phyloP scores from a whole-genome alignment of 345 rosid genomes.

The Euphorbia pulcherrima region DNA sequence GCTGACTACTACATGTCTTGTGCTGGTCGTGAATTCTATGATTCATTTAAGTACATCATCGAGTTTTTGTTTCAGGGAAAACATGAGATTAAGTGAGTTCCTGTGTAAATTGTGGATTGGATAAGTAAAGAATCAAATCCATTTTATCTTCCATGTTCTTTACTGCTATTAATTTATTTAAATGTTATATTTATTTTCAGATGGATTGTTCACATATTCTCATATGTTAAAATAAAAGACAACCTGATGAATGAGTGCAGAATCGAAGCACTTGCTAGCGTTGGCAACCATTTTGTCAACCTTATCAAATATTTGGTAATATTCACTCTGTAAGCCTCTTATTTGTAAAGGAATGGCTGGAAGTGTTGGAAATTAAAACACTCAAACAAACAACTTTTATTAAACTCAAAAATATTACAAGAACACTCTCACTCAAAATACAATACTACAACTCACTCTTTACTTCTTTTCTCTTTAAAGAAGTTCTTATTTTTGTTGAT shows the following conservation, averaged over 20 bases:
- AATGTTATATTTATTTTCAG: conserved; percentile 42
- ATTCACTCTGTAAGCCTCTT: background rate
- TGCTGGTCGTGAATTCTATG: conserved; percentile 92
- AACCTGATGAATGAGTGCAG: conserved; percentile 50
- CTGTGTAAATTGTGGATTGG: conserved; percentile 1
- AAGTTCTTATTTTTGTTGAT: too few species aligned
- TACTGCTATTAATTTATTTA: conserved; percentile 18
- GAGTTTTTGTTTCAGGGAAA: conserved; percentile 66
- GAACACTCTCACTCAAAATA: too few species aligned
- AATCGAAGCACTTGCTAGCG: conserved; percentile 86
- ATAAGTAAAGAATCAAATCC: background rate
- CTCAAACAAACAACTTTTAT: too few species aligned
- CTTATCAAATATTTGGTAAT: conserved; percentile 81
- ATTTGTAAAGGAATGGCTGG: background rate
- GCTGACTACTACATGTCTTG: conserved; percentile 73
- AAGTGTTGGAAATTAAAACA: too few species aligned
- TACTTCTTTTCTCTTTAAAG: too few species aligned
- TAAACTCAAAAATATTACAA: too few species aligned
- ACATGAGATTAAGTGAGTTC: conserved; percentile 64
- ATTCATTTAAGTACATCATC: conserved; percentile 78
- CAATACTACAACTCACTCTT: too few species aligned
- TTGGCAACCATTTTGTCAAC: conserved; percentile 74
- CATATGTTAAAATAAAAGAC: conserved; percentile 48
- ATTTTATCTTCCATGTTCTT: background rate
- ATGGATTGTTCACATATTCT: conserved; percentile 60